Base-by-base conservation (phyloP, 352 stramenopile genomes). In the Aphanomyces astaci region DNA sequence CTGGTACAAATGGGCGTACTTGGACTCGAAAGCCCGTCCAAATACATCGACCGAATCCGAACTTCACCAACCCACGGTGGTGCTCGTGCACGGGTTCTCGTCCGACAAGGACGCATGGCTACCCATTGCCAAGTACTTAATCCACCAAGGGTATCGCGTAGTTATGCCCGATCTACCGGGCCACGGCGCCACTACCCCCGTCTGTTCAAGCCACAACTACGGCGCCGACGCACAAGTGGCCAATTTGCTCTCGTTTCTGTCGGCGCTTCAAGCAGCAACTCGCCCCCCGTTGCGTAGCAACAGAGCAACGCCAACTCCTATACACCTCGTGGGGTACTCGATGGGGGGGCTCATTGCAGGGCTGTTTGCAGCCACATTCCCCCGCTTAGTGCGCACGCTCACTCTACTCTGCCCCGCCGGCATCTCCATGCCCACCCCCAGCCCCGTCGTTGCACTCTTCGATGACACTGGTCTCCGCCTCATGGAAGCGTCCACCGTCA, bases 341-440 rank as follows among this genome's bases (percentile, higher is more conserved):
- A 89, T 91, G 83, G 83, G 83, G 40, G 83, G 81, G 10, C 84
- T 91, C 78, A 75, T 91, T 33, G 80, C 83, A 0, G 83, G 83
- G 17, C 74, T 84, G 25, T 91, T 87, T 66, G 74, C 83, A 2
- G 79, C 81, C 17, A 75, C 79, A 60, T 88, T 87, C 63, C 83
- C 83, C 1, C 63, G 84, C 0, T 76, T 72, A 3, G 72, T 89
- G 27, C 68, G 75, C 19, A 84, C 83, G 11, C 45, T 89, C 7
- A 91, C 83, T 7, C 82, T 91, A 73, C 72, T 91, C 39, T 91
- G 81, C 46, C 83, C 83, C 0, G 83, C 83, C 5, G 83, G 83
- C 0, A 79, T 91, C 66, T 76, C 75, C 0, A 89, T 89, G 81
- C 75, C 75, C 27, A 80, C 72, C 53, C 84, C 82, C 62, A 91